Conservation (phyloP, 192 early-diverging fungal species). For the Backusella liffmaniae region DNA sequence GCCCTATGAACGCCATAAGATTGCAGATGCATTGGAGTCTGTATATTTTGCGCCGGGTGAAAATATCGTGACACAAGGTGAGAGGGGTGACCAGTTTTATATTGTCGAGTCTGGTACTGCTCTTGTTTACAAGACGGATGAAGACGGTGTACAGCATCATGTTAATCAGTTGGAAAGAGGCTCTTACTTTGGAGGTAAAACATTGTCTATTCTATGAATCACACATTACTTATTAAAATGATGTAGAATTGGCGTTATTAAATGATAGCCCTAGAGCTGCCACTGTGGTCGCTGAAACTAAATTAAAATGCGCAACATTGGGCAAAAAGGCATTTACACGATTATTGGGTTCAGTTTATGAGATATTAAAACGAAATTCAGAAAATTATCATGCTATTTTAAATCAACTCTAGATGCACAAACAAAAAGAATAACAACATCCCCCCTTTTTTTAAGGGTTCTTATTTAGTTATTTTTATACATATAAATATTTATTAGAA, state of each 20-base stretch:
- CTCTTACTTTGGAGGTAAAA: constrained; percentile 92
- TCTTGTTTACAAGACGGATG: constrained; percentile 75
- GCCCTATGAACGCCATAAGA: constrained; percentile 97
- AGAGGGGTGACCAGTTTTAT: constrained; percentile 91
- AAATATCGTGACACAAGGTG: constrained; percentile 88
- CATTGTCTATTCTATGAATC: neutral
- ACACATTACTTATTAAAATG: neutral
- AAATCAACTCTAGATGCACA: constrained; percentile 23
- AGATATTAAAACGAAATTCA: constrained; percentile 95
- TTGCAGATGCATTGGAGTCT: constrained; percentile 97
- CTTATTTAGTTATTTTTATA: neutral
- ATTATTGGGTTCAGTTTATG: constrained; percentile 90
- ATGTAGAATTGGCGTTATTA: constrained; percentile 89
- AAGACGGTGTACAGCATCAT: constrained; percentile 75
- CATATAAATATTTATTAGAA: neutral
- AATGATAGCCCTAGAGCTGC: constrained; percentile 92
- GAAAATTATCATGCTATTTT: constrained; percentile 78
- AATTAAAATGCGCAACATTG: constrained; percentile 93
- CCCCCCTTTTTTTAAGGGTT: neutral
- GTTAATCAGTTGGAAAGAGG: constrained; percentile 75
- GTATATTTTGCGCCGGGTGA: constrained; percentile 83
- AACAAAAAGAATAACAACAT: neutral
- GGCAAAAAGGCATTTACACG: constrained; percentile 96
- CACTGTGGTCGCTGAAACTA: constrained; percentile 82
- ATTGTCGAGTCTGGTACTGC: constrained; percentile 94